phyloP scores from a whole-genome alignment of 495 filamentous ascomycete species.

The Daldinia bambusicola region DNA sequence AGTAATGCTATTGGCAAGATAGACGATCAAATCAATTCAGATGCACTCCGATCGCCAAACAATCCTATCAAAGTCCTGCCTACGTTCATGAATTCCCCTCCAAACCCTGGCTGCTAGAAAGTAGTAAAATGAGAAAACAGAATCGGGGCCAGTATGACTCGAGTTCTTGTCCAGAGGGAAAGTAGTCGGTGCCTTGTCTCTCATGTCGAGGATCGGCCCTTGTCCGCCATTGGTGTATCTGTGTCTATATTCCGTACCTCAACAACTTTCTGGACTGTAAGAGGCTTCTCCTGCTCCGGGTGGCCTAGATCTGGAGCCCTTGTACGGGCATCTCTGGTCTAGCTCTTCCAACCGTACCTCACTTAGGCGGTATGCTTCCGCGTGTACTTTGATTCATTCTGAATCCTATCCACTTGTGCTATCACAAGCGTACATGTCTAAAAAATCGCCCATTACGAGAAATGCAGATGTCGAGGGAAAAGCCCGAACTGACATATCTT shows the following conservation, averaged over 20 bases:
- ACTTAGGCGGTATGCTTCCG: slow-evolving; percentile 37
- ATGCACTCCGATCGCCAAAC: slow-evolving; percentile 58
- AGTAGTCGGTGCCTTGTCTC: slow-evolving; percentile 20
- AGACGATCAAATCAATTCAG: slow-evolving; percentile 56
- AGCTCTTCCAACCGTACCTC: slow-evolving; percentile 35
- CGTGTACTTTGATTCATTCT: slow-evolving; percentile 42
- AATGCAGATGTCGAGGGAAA: slow-evolving; percentile 41
- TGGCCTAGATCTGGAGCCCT: slow-evolving; percentile 31
- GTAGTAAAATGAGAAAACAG: slow-evolving; percentile 54
- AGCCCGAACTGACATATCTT: slow-evolving; percentile 28
- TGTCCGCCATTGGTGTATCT: slow-evolving; percentile 26
- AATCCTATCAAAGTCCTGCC: slow-evolving; percentile 58
- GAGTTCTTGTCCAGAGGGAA: slow-evolving; percentile 37
- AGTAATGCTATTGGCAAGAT: slow-evolving; percentile 19
- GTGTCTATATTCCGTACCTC: slow-evolving; percentile 31
- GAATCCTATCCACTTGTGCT: slow-evolving; percentile 45
- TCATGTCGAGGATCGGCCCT: slow-evolving; percentile 21
- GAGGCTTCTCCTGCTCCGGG: slow-evolving; percentile 22
- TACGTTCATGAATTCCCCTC: slow-evolving; percentile 52
- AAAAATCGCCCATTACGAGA: slow-evolving; percentile 44
- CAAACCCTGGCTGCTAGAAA: slow-evolving; percentile 48
- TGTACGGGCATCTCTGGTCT: slow-evolving; percentile 29
- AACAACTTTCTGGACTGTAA: slow-evolving; percentile 36
- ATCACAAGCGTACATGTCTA: slow-evolving; percentile 45
- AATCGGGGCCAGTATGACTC: slow-evolving; percentile 37